These are phyloP conservation scores for Athelia psychrophila DNA, from an alignment of 1,284 basidiomycete genomes.

Conservation along the genomic window DNA sequence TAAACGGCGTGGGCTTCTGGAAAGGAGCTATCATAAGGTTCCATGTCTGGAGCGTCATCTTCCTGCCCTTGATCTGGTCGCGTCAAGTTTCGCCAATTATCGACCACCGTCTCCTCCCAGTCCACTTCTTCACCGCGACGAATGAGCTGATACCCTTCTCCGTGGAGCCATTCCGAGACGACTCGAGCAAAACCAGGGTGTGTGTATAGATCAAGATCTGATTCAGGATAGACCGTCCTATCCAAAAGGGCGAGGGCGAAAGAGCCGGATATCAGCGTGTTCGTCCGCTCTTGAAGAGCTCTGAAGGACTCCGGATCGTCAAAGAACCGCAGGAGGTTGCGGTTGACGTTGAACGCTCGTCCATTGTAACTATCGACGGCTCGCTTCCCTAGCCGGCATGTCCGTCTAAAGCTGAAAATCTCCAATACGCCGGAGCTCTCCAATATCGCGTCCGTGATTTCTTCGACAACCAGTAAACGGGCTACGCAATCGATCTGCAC, in stretches of 20 bases:
- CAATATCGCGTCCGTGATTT: too few species aligned
- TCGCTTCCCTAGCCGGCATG: not conserved
- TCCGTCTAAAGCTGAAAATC: not conserved
- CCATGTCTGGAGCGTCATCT: not conserved
- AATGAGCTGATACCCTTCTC: conserved; percentile 26
- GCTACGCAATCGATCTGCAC: too few species aligned
- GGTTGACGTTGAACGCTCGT: not conserved
- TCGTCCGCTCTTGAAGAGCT: conserved; percentile 38
- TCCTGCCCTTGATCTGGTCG: conserved; percentile 1
- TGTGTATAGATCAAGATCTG: conserved; percentile 49
- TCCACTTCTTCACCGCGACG: not conserved
- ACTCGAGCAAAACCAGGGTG: conserved; percentile 20
- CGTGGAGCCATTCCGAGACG: conserved; percentile 24
- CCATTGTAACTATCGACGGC: not conserved
- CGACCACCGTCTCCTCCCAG: not conserved
- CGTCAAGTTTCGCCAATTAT: not conserved
- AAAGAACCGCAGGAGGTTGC: not conserved
- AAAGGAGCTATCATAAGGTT: conserved; percentile 8
- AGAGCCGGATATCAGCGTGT: conserved; percentile 47
- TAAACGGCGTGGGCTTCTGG: conserved; percentile 17
- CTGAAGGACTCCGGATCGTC: conserved; percentile 36
- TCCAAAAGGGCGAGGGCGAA: conserved; percentile 48
- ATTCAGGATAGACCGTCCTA: conserved; percentile 36
- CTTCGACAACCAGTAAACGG: too few species aligned
- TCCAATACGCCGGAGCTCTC: too few species aligned